Percentiles rank a stretch among this genome's conserved stretches.
Evolutionary conservation across 2,329 filamentous ascomycete species (phyloP).

Genomic region (Fusarium sp.): DNA sequence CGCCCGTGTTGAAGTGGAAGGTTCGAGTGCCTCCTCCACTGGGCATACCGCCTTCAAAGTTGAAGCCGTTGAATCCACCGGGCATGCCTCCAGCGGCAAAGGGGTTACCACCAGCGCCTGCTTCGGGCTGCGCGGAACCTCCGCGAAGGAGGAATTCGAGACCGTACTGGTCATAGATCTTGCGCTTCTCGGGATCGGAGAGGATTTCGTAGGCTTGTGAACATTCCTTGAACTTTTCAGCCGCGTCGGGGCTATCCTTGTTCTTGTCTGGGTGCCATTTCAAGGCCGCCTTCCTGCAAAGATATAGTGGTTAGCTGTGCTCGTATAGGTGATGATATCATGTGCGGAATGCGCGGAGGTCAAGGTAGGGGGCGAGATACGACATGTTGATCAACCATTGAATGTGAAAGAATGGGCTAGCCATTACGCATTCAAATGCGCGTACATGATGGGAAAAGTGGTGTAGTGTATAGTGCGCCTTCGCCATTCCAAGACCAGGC

Average conservation of each 20-base stretch:
- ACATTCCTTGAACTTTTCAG: slow-evolving; percentile 98
- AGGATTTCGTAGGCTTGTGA: slow-evolving; percentile 99
- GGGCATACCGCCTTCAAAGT: slow-evolving; percentile 64
- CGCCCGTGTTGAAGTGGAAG: slow-evolving; percentile 75
- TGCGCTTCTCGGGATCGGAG: slow-evolving; percentile 96
- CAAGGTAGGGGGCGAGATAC: background rate
- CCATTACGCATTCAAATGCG: slow-evolving; percentile 1
- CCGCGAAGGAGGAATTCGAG: slow-evolving; percentile 92
- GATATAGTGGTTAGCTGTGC: slow-evolving; percentile 55
- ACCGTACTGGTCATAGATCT: slow-evolving; percentile 94
- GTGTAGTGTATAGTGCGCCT: slow-evolving; percentile 2
- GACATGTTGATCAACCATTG: slow-evolving; percentile 7
- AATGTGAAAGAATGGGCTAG: background rate
- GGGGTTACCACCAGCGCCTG: slow-evolving; percentile 70
- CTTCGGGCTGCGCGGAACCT: slow-evolving; percentile 77
- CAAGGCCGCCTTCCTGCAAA: slow-evolving; percentile 82
- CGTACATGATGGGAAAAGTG: background rate
- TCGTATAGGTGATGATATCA: slow-evolving; percentile 6
- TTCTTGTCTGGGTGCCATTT: slow-evolving; percentile 99
- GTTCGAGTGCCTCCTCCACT: slow-evolving; percentile 65
- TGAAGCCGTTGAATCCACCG: slow-evolving; percentile 67
- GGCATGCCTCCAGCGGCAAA: slow-evolving; percentile 71
- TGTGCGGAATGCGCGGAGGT: slow-evolving; percentile 2
- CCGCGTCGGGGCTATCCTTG: slow-evolving; percentile 86
- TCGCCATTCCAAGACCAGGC: background rate